Evolutionary conservation across 2,329 filamentous ascomycete species (phyloP).

Genomic region (Thyridium curvatum): DNA sequence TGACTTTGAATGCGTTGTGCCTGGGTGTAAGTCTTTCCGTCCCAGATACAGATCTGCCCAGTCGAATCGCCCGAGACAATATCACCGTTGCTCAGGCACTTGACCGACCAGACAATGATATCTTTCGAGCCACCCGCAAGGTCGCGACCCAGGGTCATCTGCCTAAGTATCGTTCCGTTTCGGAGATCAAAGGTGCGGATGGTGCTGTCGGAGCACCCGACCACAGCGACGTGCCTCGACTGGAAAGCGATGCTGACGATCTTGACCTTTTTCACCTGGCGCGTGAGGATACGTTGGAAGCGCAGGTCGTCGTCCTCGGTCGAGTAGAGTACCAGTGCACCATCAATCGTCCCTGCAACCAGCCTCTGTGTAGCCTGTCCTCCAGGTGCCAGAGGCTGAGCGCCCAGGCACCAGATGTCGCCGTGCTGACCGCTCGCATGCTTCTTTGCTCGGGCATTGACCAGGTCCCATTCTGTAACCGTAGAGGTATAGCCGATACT

Average conservation of each 20-base stretch:
- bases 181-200: constrained; percentile 86
- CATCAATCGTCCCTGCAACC: constrained; percentile 83
- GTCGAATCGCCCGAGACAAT: constrained; percentile 94
- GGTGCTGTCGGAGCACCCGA: constrained; percentile 94
- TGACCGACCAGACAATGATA: constrained; percentile 89
- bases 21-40: constrained; percentile 85
- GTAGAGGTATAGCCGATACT: constrained; percentile 92
- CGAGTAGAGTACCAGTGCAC: constrained; percentile 79
- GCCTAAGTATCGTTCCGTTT: constrained; percentile 68
- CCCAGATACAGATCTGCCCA: constrained; percentile 89
- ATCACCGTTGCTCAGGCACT: constrained; percentile 77
- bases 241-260: constrained; percentile 92
- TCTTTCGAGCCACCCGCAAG: constrained; percentile 72
- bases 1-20: constrained; percentile 81
- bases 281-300: constrained; percentile 69
- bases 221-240: constrained; percentile 72
- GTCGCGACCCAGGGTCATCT: constrained; percentile 80
- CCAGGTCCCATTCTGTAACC: constrained; percentile 92
- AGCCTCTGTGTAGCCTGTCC: constrained; percentile 47
- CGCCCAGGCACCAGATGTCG: constrained; percentile 94
- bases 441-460: constrained; percentile 67
- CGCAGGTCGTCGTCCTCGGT: constrained; percentile 78
- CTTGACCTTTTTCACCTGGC: constrained; percentile 76
- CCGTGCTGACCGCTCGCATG: constrained; percentile 90
- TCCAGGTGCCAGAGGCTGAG: constrained; percentile 58